Evolutionary conservation across 805 yeast genomes (phyloP).

Genomic region (Saccharomycopsis babjevae): DNA sequence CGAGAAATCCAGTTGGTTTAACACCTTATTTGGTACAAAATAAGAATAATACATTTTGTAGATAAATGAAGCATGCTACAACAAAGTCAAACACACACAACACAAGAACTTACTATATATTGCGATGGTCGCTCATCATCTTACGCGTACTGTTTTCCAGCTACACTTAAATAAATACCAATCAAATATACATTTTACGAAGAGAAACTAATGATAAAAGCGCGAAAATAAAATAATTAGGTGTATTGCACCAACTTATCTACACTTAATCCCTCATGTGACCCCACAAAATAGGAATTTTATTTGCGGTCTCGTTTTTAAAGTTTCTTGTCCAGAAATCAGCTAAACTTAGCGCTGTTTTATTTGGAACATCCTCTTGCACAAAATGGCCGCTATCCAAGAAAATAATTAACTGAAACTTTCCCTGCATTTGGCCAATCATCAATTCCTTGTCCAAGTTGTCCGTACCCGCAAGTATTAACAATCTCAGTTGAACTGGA

Average conservation of each 20-base stretch:
- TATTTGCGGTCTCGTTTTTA: background rate
- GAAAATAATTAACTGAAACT: slow-evolving; percentile 79
- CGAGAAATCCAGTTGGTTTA: slow-evolving; percentile 21
- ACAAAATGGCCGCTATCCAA: slow-evolving; percentile 67
- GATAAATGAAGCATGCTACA: too few species aligned
- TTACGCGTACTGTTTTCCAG: too few species aligned
- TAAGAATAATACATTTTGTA: background rate
- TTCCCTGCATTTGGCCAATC: slow-evolving; percentile 98
- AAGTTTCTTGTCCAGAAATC: slow-evolving; percentile 36
- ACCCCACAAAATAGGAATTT: slow-evolving; percentile 17
- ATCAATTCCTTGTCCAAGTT: slow-evolving; percentile 75
- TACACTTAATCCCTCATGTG: slow-evolving; percentile 3
- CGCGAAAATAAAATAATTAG: too few species aligned
- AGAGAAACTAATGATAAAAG: too few species aligned
- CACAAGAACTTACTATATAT: too few species aligned
- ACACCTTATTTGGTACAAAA: slow-evolving; percentile 1
- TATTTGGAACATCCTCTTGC: slow-evolving; percentile 82
- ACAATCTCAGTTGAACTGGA: slow-evolving; percentile 48
- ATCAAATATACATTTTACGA: too few species aligned
- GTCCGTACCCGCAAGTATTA: slow-evolving; percentile 83
- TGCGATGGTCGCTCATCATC: too few species aligned
- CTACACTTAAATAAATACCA: too few species aligned
- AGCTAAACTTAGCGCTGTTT: slow-evolving; percentile 45
- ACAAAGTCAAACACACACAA: too few species aligned
- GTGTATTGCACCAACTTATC: too few species aligned